A percentile compares a stretch with the other conserved stretches of the same genome.
Evolutionary conservation across 192 early-diverging fungal genomes (phyloP).

Genomic region (Umbelopsis vinacea): DNA sequence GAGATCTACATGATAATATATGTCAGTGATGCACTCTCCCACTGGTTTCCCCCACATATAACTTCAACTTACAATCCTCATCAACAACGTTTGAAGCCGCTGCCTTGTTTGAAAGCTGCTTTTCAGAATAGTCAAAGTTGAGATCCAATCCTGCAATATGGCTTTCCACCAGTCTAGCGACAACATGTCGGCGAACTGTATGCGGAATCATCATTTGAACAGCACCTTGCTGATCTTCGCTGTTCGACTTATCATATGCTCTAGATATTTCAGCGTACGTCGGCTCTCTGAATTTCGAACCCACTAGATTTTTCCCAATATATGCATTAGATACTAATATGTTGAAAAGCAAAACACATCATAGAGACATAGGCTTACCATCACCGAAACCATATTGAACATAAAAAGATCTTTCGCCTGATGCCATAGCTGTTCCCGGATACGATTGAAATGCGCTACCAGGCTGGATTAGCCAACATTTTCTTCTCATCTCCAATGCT

Average conservation of each 20-base stretch:
- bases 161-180: constrained; percentile 7
- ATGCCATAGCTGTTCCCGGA: background rate
- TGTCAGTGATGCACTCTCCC: background rate
- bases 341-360: too few relatives aligned
- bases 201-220: constrained; percentile 26
- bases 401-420: constrained; percentile 29
- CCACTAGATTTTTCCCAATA: constrained; percentile 20
- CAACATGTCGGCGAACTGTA: constrained; percentile 17
- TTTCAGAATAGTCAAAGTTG: constrained; percentile 18
- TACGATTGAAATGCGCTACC: constrained; percentile 7
- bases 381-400: constrained; percentile 44
- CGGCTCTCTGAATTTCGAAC: constrained; percentile 40
- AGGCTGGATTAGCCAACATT: constrained; percentile 42
- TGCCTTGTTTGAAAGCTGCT: background rate
- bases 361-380: constrained; percentile 25
- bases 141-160: constrained; percentile 18
- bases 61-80: background rate
- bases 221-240: background rate
- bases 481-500: constrained; percentile 37
- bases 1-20: background rate
- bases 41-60: too few relatives aligned
- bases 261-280: constrained; percentile 38
- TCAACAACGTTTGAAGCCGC: background rate
- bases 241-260: constrained; percentile 8
- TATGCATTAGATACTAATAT: background rate